Conservation (phyloP, 1,139 yeast genomes). For the Candida sp. region DNA sequence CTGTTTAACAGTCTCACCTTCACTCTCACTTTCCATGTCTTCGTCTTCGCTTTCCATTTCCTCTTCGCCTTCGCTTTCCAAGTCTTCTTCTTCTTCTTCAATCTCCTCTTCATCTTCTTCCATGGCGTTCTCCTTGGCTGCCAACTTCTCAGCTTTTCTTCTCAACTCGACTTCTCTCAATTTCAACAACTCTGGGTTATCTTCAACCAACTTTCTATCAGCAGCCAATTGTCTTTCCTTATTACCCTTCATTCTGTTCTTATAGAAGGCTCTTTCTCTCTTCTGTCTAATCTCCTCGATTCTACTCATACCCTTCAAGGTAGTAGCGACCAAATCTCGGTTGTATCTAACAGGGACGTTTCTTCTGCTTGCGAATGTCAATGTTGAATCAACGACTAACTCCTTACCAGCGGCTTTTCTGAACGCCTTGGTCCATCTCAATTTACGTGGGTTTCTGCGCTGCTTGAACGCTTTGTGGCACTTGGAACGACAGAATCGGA, state of each 20-base stretch:
- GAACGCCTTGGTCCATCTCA: constrained; percentile 99
- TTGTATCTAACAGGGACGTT: constrained; percentile 98
- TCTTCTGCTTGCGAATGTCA: constrained; percentile 96
- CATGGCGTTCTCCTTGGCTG: constrained; percentile 58
- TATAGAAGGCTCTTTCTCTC: constrained; percentile 98
- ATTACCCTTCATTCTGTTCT: constrained; percentile 99
- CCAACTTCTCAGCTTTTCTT: constrained; percentile 74
- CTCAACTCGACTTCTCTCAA: constrained; percentile 93
- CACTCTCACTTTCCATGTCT: constrained; percentile 42
- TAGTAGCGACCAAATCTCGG: constrained; percentile 93
- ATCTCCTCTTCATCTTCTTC: constrained; percentile 47
- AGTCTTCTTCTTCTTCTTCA: constrained; percentile 37
- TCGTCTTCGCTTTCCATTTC: constrained; percentile 47
- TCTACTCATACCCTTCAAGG: constrained; percentile 94
- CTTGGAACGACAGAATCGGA: constrained; percentile 96
- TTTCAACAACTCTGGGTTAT: constrained; percentile 86
- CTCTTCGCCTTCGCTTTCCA: constrained; percentile 28
- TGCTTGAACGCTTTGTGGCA: constrained; percentile 98
- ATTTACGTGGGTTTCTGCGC: constrained; percentile 98
- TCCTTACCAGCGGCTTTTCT: constrained; percentile 99
- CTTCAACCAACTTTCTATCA: constrained; percentile 88
- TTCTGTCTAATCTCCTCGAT: constrained; percentile 95
- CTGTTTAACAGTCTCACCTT: constrained; percentile 54
- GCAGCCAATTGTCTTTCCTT: constrained; percentile 83
- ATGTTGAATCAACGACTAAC: constrained; percentile 95